Evolutionary conservation across 179 eudicot species (phyloP).

Genomic region (Spergularia azorica): DNA sequence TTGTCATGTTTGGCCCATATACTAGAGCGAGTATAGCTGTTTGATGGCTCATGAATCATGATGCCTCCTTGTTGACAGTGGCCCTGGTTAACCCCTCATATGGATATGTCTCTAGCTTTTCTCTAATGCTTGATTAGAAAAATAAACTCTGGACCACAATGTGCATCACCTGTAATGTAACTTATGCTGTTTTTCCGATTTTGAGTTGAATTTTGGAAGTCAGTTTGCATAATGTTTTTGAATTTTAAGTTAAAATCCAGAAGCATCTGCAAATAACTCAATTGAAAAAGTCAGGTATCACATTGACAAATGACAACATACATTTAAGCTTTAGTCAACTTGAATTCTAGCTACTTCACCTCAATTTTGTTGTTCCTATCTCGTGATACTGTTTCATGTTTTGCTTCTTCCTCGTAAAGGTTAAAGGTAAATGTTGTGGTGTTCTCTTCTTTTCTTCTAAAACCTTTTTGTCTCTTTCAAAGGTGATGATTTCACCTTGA

Average conservation of each 20-base stretch:
- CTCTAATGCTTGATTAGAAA: neutral
- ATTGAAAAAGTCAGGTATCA: neutral
- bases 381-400: neutral
- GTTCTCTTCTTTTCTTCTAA: neutral
- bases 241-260: neutral
- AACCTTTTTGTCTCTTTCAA: conserved; percentile 12
- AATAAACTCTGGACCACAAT: neutral
- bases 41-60: neutral
- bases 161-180: neutral
- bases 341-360: neutral
- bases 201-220: neutral
- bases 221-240: neutral
- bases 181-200: conserved; percentile 1
- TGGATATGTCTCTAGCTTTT: neutral
- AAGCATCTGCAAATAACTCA: conserved; percentile 1
- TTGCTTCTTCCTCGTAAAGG: conserved; percentile 9
- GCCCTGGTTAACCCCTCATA: neutral
- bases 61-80: neutral
- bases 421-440: neutral
- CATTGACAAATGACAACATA: neutral
- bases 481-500: conserved; percentile 64
- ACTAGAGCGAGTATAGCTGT: neutral
- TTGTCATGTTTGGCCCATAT: neutral
- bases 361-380: neutral
- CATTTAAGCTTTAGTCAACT: neutral